These are phyloP conservation scores for Rhodomyrtus psidioides DNA, from an alignment of 441 rosid genomes.

Conservation along the genomic window DNA sequence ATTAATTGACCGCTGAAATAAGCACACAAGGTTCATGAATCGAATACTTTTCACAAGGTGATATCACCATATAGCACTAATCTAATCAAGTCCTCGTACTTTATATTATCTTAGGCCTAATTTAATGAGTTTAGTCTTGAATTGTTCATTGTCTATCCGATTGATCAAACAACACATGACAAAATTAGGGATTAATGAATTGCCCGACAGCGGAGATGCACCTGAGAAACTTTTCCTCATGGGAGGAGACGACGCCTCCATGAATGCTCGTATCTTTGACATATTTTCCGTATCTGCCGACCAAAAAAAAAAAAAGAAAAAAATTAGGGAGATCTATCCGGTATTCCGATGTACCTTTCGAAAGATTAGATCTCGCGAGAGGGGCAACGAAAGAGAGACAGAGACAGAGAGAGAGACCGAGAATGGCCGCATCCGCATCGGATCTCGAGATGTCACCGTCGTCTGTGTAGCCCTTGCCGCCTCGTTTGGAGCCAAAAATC, in stretches of 20 bases:
- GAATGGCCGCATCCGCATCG: constrained; percentile 19
- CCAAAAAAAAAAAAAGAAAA: neutral
- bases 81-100: neutral
- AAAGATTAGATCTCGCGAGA: neutral
- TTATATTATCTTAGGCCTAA: neutral
- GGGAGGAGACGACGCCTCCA: constrained; percentile 26
- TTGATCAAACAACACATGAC: neutral
- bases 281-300: constrained; percentile 36
- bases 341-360: too few species aligned
- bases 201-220: constrained; percentile 3
- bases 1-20: neutral
- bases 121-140: neutral
- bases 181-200: constrained; percentile 13
- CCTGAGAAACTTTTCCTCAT: constrained; percentile 49
- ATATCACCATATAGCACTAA: constrained; percentile 1
- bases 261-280: constrained; percentile 21
- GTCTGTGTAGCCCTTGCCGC: constrained; percentile 24
- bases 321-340: neutral
- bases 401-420: constrained; percentile 9
- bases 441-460: constrained; percentile 23
- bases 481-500: constrained; percentile 52
- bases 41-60: neutral
- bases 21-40: neutral
- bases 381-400: neutral
- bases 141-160: neutral